Base-by-base conservation (phyloP, 2,329 filamentous ascomycete genomes). In the Dothistroma pini region DNA sequence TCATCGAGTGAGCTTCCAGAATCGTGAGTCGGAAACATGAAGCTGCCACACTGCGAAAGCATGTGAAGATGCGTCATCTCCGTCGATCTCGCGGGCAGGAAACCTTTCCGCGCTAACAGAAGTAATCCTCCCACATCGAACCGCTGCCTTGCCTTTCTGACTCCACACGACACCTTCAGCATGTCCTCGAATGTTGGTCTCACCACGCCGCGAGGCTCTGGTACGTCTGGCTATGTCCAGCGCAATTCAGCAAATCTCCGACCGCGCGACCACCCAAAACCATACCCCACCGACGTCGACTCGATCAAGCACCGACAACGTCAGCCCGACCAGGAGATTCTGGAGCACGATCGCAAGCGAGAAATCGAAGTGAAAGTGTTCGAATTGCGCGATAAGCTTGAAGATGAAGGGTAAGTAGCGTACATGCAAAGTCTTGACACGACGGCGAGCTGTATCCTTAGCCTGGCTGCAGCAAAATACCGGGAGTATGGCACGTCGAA, bases 101-200 rank as follows among this genome's bases (percentile, higher is more conserved):
- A 29, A 29, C 6, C 25, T 3, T 49, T 32, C 16, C 19, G 48
- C 48, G 21, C 29, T 14, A 25, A 21, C n/a, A n/a, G n/a, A 49
- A 10, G 9, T 21, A 10, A 25, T 11, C 19, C 21, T 16, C 48
- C 4, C 19, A 1, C 29, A 25, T 11, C 21, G 10, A n/a, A 29
- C 10, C n/a, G 41, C 41, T 44, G n/a, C 16, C 14, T 9, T 19
- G 9, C 16, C 6, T 6, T 29, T 29, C 25, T 29, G 25, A 6
- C 3, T 6, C 25, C 25, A 29, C 6, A 31, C 12, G 48, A 25
- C 10, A 11, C 47, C 10, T 49, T 32, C 19, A 58, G 11, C 49
- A 97, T 97, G 95, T 95, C 93, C 63, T 92, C 95, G 68, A 99
- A 99, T 80, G 95, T 99, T 72, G 96, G 95, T 60, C 91, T 99